These are phyloP conservation scores for Fusarium pilosicola DNA, from an alignment of 2,329 filamentous ascomycete genomes.

Conservation along the genomic window DNA sequence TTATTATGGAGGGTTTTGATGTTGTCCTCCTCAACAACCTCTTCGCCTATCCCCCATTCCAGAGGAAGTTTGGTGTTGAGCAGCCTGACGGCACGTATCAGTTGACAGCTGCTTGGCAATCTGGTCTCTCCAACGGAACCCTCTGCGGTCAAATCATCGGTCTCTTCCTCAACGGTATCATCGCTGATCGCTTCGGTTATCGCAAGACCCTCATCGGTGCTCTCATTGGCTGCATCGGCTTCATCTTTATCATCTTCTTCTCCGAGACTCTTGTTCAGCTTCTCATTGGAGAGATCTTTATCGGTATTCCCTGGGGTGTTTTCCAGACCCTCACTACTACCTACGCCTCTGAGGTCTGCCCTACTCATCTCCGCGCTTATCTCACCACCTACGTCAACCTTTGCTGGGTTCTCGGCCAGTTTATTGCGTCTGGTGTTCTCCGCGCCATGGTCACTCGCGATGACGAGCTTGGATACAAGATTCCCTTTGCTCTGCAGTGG, in stretches of 20 bases:
- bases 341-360: conserved; percentile 60
- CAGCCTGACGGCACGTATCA: conserved; percentile 54
- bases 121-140: conserved; percentile 60
- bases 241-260: conserved; percentile 63
- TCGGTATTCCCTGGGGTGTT: conserved; percentile 58
- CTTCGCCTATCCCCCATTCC: conserved; percentile 54
- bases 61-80: conserved; percentile 52
- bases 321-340: conserved; percentile 60
- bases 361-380: conserved; percentile 58
- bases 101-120: conserved; percentile 62
- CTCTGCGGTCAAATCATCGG: conserved; percentile 62
- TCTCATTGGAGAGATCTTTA: conserved; percentile 57
- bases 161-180: conserved; percentile 58
- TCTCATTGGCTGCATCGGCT: conserved; percentile 51
- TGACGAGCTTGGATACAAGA: conserved; percentile 57
- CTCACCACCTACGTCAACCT: conserved; percentile 61
- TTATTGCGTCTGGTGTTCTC: conserved; percentile 57
- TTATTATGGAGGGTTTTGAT: conserved; percentile 57
- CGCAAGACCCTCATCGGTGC: conserved; percentile 59
- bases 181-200: conserved; percentile 59
- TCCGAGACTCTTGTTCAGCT: conserved; percentile 53
- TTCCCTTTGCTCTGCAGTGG: conserved; percentile 63
- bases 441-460: conserved; percentile 51
- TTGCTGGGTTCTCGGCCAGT: conserved; percentile 61
- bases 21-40: conserved; percentile 52